Percentiles rank a stretch among this genome's conserved stretches.
These are phyloP conservation scores for Boletus barrowsii DNA, from an alignment of 768 basidiomycete species.

Conservation along the genomic window DNA sequence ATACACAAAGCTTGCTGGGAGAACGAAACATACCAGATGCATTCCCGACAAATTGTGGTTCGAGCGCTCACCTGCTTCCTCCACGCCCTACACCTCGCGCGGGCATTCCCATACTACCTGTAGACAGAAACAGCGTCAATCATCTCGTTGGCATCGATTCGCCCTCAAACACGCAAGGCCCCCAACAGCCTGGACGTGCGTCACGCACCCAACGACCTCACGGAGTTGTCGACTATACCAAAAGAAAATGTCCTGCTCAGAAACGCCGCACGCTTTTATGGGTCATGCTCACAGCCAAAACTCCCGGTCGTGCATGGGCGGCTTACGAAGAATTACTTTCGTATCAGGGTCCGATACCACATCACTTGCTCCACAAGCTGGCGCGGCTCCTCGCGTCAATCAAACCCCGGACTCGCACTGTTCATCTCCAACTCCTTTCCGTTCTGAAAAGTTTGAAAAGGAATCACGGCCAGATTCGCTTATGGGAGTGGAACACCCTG, in stretches of 20 bases:
- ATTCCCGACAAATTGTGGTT: background rate
- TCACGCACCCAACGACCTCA: background rate
- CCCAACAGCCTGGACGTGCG: background rate
- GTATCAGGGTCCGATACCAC: slow-evolving; percentile 26
- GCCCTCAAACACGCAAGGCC: slow-evolving; percentile 6
- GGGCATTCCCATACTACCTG: background rate
- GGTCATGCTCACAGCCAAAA: slow-evolving; percentile 33
- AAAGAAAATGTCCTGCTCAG: slow-evolving; percentile 19
- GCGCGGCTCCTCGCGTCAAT: slow-evolving; percentile 53
- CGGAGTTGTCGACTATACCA: background rate
- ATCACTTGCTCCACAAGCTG: slow-evolving; percentile 56
- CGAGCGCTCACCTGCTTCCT: background rate
- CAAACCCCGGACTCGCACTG: slow-evolving; percentile 53
- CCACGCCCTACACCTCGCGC: background rate
- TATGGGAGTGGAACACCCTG: slow-evolving; percentile 77
- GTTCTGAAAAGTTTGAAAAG: slow-evolving; percentile 56
- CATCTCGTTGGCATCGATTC: slow-evolving; percentile 7
- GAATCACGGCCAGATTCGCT: slow-evolving; percentile 51
- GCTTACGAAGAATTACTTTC: slow-evolving; percentile 40
- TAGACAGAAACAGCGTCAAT: slow-evolving; percentile 1
- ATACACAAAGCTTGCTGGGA: background rate
- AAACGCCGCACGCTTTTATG: slow-evolving; percentile 26
- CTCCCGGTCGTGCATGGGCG: slow-evolving; percentile 38
- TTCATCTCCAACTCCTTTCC: slow-evolving; percentile 67
- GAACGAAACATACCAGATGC: background rate